Base-by-base conservation (phyloP, 805 yeast species). In the Kregervanrija delftensis region DNA sequence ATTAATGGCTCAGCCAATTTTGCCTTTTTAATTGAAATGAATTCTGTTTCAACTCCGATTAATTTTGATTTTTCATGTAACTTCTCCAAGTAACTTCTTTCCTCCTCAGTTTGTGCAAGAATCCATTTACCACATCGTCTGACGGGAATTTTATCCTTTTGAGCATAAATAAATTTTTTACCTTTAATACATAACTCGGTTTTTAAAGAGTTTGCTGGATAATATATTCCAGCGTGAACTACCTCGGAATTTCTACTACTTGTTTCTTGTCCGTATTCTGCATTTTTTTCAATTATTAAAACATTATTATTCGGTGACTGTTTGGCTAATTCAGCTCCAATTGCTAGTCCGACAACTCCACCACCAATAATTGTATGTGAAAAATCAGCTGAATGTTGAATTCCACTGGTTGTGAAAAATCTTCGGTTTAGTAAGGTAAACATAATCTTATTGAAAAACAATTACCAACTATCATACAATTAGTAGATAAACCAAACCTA, bases 181-280 rank as follows among this genome's bases (percentile, higher is more conserved):
- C 97, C 97, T 34, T 74, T 71, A 32, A 89, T 68, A 55, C 96
- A 90, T 30, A 89, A 63, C 51, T 69, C 63, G 0, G 86, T 77
- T 57, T 86, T 83, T 43, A 90, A 67, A 2, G 84, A 73, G 46
- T 76, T 75, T 9, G 68, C 64, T 0, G 96, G 95, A 56, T 86
- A 84, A 59, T 90, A 90, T 6, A 89, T 56, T 0, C 96, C 96
- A 0, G 96, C 96, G 64, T 89, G 97, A 17, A 89, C 83, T 22
- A 90, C 97, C 57, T 90, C 97, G 2, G 95, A 85, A 67, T 89
- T 89, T 42, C 96, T 69, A n/a, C 91, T 75, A 5, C 95, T 83
- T 0, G 96, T 87, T 55, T 89, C 96, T 52, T 76, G 73, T 1
- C 96, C 96, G 40, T 79, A 59, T 33, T 69, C 68, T 1, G 64